Base-by-base conservation (phyloP, 345 rosid species). In the Camelina laxa region DNA sequence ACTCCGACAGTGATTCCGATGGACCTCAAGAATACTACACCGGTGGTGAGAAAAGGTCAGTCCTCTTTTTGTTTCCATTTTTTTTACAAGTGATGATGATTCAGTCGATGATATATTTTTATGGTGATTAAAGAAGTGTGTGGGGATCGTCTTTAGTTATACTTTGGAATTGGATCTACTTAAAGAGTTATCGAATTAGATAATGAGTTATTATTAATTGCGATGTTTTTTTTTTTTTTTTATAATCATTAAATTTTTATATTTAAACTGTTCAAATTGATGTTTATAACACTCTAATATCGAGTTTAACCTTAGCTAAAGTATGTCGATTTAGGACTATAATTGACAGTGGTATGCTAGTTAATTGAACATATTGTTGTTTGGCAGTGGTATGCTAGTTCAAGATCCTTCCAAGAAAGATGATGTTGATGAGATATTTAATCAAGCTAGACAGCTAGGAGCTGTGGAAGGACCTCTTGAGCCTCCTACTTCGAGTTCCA, bases 11-110 rank as follows among this genome's bases (percentile, higher is more conserved):
- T 75, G 98, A 95, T 78, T 87, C 93, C 24, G 97, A 90, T 47
- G 84, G 75, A 6, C 98, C 98, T 61, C 97, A 84, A 62, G 96
- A 95, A 84, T 94, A 90, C 79, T 91, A 91, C 82, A 88, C 97
- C 61, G 98, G 98, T 10, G 98, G 98, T 60, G 99, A 95, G 79
- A 95, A 92, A 79, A 95, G 99, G 99, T 78, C 35, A 17, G 50
- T 90, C 48, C 2, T 1, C 12, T 16, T 45, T 45, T 7, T 3
- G 57, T 27, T 3, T 27, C 30, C 30, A 27, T 27, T 24, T 4
- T 4, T 53, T 13, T 53, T 12, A 5, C 14, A 21, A 51, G 24
- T 49, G 15, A 48, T 48, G 21, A 16, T 4, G 5, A 59, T 7
- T 49, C 30, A 1, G 14, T 22, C 19, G n/a, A n/a, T n/a, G n/a